Evolutionary conservation across 2,329 filamentous ascomycete species (phyloP), one percentile per base, ranked within the genome.

Genomic region (Lachnellula suecica): DNA sequence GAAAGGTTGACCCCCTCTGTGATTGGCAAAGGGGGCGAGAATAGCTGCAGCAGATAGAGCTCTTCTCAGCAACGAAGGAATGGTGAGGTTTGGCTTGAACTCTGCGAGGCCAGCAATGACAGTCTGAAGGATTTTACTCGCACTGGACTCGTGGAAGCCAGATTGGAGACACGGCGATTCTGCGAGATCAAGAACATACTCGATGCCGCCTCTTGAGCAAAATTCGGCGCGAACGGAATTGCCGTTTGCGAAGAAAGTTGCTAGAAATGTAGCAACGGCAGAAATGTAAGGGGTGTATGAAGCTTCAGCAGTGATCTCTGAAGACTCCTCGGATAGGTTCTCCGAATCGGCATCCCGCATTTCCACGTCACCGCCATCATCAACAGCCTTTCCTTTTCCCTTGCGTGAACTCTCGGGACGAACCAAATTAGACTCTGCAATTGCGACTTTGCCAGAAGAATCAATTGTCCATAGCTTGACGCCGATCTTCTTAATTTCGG

Each of bases 31-130:
- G 3, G 86, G 82, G 53, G 83, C 74, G 11, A 97, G 74, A 19
- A 78, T 76, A 59, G 89, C 79, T 48, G 95, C 74, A 4, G 88
- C 83, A 44, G 76, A 73, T 62, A 93, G 85, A 13, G 88, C 82
- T 44, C 92, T 85, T 57, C 83, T 83, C 53, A 97, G 74, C 24
- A 99, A 72, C 4, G 90, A 89, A 0, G 93, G 92, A 7, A 99
- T 75, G 2, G 91, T 86, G 19, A 95, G 76, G 60, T 93, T 83
- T 2, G 92, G 85, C 54, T 89, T 90, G 23, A 84, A 81, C 62
- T 97, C 93, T 6, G 92, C 83, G 57, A 97, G 79, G 58, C 87
- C 81, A 57, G 89, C 84, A 45, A 96, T 77, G 10, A 96, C 86
- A 31, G 84, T 81, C 15, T 85, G 82, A 49, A 97, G 77, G 54